Percentiles rank a stretch among this genome's conserved stretches.
Conservation (phyloP, 2,329 filamentous ascomycete genomes). For the Neonectria punicea region DNA sequence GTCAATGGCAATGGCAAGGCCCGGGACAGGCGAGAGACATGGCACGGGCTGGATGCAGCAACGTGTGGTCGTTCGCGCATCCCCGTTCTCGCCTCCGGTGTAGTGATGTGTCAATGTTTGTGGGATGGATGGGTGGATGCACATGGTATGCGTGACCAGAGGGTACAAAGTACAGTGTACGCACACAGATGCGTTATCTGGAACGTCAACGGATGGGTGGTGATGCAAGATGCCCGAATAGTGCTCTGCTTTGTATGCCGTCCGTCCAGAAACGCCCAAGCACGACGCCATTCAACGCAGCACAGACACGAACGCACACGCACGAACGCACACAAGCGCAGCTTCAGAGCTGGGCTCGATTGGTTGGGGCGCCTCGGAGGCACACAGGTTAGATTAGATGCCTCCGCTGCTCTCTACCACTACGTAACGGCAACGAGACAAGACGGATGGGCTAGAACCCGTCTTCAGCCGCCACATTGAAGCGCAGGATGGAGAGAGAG, state of each 20-base stretch:
- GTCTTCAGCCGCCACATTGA: constrained; percentile 5
- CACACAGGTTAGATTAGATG: not conserved
- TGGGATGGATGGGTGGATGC: not conserved
- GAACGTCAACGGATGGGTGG: not conserved
- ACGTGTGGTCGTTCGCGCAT: not conserved
- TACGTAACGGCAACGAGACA: not conserved
- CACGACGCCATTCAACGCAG: not conserved
- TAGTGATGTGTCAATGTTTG: not conserved
- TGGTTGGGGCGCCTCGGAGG: not conserved
- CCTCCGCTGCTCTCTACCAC: not conserved
- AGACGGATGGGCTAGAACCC: not conserved
- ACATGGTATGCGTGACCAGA: not conserved
- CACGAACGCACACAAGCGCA: not conserved
- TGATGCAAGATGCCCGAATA: not conserved
- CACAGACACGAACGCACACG: not conserved
- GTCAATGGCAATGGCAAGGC: not conserved
- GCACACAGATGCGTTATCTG: not conserved
- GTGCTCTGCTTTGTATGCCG: not conserved
- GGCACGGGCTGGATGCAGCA: not conserved
- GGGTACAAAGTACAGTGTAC: not conserved
- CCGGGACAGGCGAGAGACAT: not conserved
- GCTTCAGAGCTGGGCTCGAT: not conserved
- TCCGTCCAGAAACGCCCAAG: constrained; percentile 1
- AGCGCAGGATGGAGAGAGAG: not conserved
- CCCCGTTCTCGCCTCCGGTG: not conserved